A percentile compares a stretch with the other conserved stretches of the same genome.
Conservation (phyloP, 176 grass and related monocot species). For the Oropetium thomaeum region DNA sequence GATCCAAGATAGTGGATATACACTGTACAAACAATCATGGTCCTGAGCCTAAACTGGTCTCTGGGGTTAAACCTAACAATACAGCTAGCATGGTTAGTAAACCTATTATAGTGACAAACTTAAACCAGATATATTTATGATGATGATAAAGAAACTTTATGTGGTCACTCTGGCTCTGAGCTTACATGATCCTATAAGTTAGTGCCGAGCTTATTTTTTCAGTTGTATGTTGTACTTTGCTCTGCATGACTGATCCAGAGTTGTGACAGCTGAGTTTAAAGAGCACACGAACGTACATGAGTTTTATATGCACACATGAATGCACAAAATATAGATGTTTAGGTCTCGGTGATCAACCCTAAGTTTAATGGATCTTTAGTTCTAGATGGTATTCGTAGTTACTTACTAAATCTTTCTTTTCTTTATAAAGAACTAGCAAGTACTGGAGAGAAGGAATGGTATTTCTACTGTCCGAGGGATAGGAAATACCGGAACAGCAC, state of each 20-base stretch:
- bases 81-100: conserved; percentile 4
- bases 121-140: not conserved
- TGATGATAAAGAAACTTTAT: conserved; percentile 11
- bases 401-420: not conserved
- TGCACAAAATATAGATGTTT: not conserved
- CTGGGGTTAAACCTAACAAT: conserved; percentile 6
- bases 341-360: not conserved
- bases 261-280: not conserved
- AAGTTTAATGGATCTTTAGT: conserved; percentile 6
- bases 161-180: conserved; percentile 1
- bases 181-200: not conserved
- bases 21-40: not conserved
- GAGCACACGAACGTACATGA: not conserved
- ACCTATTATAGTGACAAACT: conserved; percentile 2
- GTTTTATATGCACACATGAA: conserved; percentile 7
- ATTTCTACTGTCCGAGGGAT: conserved; percentile 98
- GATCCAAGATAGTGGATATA: not conserved
- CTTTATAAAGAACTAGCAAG: conserved; percentile 69
- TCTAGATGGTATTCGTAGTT: not conserved
- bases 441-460: conserved; percentile 98
- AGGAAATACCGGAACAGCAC: conserved; percentile 96
- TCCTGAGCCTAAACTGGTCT: conserved; percentile 6
- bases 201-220: not conserved
- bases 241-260: conserved; percentile 2
- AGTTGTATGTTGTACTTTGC: not conserved